Base-by-base conservation (phyloP, 2,329 filamentous ascomycete genomes). In the Sporothrix globosa region DNA sequence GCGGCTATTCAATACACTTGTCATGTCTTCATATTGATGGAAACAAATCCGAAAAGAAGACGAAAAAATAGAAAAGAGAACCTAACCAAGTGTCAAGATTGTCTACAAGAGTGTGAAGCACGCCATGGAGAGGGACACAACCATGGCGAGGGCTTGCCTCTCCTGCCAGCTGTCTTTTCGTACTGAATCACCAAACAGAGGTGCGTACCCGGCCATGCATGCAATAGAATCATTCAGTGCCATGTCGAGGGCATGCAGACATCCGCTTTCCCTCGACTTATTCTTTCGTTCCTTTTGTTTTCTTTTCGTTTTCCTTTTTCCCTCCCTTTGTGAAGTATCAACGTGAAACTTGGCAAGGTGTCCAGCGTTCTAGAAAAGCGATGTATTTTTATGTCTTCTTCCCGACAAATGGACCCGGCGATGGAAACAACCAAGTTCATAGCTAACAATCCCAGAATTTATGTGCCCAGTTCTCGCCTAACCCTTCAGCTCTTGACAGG, bases 91-190 rank as follows among this genome's bases (percentile, higher is more conserved):
- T 6, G 34, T 34, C 34, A 1, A 34, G 34, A 13, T 9, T 44
- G 41, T 17, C 41, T 13, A 13, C 41, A 44, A 44, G 53, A 30
- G 10, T 1, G 19, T 17, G 19, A 5, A 46, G 7, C 4, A 10
- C 3, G 46, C 30, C 30, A 19, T 34, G 54, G 30, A 58, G 30
- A 24, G 24, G 39, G 19, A 46, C 58, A 63, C 58, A 10, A 27
- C 58, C 58, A 63, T 27, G 19, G 39, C 14, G 11, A 17, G 41
- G 14, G 17, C 34, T 4, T 58, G 54, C 48, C 10, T 6, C 10
- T 24, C 52, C 52, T 54, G 52, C 58, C 58, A 63, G 58, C 39
- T 63, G 58, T 63, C 58, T 44, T 4, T 63, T 63, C 58, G 58
- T 63, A 46, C 46, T 46, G 39, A 63, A 19, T 4, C n/a, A n/a